Evolutionary conservation across 179 eudicot species (phyloP), one percentile per base, ranked within the genome.

Genomic region (Beta corolliflora): DNA sequence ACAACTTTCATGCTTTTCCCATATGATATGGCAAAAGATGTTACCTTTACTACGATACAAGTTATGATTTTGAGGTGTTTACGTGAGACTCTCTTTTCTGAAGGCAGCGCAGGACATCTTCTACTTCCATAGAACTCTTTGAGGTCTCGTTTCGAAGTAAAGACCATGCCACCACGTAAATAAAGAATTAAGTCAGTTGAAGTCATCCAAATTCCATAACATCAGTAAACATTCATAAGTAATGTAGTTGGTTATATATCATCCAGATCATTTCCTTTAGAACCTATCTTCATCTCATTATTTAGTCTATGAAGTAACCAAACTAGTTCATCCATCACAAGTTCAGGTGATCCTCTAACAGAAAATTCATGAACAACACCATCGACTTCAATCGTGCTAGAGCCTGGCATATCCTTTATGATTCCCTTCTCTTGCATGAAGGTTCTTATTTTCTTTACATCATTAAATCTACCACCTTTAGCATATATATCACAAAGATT

Each of bases 401-500:
- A 84, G 31, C 93, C 92, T 25, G 90, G 92, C 46, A 71, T 75
- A 16, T 80, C 77, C 82, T 91, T 91, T 81, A 83, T 84, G 9
- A 89, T 84, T 66, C 88, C 88, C 81, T 60, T 80, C 25, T 85
- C 84, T 58, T 80, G 81, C 93, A 91, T 91, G 14, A 85, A 67
- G 77, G 75, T 83, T 84, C 91, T 86, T 41, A 84, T 59, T 50
- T 74, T 83, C 86, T 88, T 87, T 69, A 80, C 81, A 71, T 84
- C 90, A 48, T 86, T 76, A 81, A 83, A 88, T 73, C 88, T 91
- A 73, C 88, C 88, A 77, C 85, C 86, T 84, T 89, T 88, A 59
- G 88, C 91, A 79, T 89, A 88, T 67, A 91, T 70, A 71, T 91
- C 89, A 76, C 90, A 85, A 67, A 89, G 82, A 80, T 83, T 85